phyloP scores from a whole-genome alignment of 2,329 filamentous ascomycete genomes.

The Neofusicoccum umdonicola region DNA sequence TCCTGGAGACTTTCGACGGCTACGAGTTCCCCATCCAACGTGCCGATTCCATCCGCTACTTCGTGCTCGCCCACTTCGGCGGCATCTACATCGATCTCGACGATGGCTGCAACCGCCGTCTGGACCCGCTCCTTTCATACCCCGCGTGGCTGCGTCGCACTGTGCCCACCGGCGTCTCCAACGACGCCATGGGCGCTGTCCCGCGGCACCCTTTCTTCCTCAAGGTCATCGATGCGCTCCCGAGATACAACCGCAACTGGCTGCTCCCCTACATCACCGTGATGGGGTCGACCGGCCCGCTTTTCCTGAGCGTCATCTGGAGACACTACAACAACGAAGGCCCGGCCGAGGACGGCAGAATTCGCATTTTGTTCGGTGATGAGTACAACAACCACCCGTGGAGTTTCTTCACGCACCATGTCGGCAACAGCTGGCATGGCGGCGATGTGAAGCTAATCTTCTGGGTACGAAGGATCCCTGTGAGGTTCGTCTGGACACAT shows the following conservation, averaged over 20 bases:
- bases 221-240: conserved; percentile 65
- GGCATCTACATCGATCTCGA: conserved; percentile 82
- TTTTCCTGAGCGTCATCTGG: conserved; percentile 75
- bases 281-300: conserved; percentile 74
- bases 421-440: conserved; percentile 65
- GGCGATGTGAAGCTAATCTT: conserved; percentile 64
- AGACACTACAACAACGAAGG: conserved; percentile 65
- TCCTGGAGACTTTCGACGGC: conserved; percentile 69
- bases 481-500: background rate
- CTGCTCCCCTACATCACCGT: conserved; percentile 70
- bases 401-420: conserved; percentile 69
- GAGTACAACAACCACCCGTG: conserved; percentile 67
- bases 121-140: conserved; percentile 67
- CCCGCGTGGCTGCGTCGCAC: conserved; percentile 70
- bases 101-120: conserved; percentile 66
- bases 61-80: conserved; percentile 72
- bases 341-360: conserved; percentile 50
- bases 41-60: conserved; percentile 77
- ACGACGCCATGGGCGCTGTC: conserved; percentile 74
- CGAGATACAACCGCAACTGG: conserved; percentile 68
- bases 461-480: conserved; percentile 47
- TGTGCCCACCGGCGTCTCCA: conserved; percentile 73
- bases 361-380: conserved; percentile 67
- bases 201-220: conserved; percentile 74
- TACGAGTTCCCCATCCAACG: conserved; percentile 76